A percentile compares a stretch with the other conserved stretches of the same genome.
Evolutionary conservation across 345 rosid species (phyloP).

Genomic region (Corchorus olitorius): DNA sequence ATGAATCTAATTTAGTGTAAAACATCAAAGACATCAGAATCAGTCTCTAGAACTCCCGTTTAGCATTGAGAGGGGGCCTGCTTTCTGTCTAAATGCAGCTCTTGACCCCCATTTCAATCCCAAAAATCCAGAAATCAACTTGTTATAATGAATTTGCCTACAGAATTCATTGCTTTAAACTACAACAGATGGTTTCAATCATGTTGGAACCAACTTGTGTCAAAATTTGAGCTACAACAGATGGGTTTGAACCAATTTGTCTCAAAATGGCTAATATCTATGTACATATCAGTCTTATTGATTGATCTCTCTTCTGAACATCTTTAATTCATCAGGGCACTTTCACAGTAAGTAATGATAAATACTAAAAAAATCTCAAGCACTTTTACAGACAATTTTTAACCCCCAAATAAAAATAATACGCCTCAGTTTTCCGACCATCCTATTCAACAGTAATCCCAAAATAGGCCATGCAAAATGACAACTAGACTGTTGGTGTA

Average conservation of each 20-base stretch:
- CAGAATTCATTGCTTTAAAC: too few relatives aligned
- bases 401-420: too few relatives aligned
- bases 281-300: neutral
- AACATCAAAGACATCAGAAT: too few relatives aligned
- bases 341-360: neutral
- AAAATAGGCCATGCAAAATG: neutral
- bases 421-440: neutral
- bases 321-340: neutral
- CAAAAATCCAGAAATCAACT: too few relatives aligned
- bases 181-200: too few relatives aligned
- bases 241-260: neutral
- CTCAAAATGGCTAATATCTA: neutral
- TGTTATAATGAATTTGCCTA: too few relatives aligned
- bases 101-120: neutral
- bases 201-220: too few relatives aligned
- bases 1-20: too few relatives aligned
- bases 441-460: neutral
- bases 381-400: neutral
- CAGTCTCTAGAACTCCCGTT: neutral
- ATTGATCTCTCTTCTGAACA: neutral
- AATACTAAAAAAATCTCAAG: neutral
- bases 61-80: too few relatives aligned
- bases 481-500: neutral
- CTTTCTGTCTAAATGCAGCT: too few relatives aligned
- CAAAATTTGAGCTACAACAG: neutral